phyloP scores from a whole-genome alignment of 2,329 filamentous ascomycete species.

The Xylariaceae sp. region DNA sequence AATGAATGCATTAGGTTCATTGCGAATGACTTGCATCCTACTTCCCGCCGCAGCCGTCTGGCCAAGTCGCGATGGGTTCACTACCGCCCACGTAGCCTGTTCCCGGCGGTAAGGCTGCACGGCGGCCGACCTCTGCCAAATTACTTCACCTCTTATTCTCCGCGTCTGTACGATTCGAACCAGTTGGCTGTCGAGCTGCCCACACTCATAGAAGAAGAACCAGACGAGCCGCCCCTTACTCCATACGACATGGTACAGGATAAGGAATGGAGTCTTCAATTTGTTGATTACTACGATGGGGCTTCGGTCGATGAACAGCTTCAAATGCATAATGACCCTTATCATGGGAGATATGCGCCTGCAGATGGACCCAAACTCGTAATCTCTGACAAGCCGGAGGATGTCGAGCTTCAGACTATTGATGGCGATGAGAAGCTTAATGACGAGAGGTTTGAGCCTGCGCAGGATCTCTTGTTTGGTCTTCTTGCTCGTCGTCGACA shows the following conservation, averaged over 20 bases:
- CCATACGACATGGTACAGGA: not conserved
- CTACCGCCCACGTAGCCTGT: not conserved
- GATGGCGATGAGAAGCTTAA: conserved; percentile 36
- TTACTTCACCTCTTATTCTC: conserved; percentile 23
- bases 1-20: conserved; percentile 12
- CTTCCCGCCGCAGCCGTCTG: conserved; percentile 4
- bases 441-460: conserved; percentile 32
- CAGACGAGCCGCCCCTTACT: not conserved
- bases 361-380: conserved; percentile 44
- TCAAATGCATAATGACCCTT: conserved; percentile 48
- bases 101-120: conserved; percentile 22
- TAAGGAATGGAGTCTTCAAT: conserved; percentile 45
- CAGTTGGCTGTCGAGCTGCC: conserved; percentile 11
- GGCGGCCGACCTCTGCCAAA: conserved; percentile 15
- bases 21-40: conserved; percentile 6
- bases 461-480: conserved; percentile 38
- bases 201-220: not conserved
- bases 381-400: conserved; percentile 47
- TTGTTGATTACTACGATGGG: conserved; percentile 47
- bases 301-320: conserved; percentile 50
- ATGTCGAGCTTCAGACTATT: conserved; percentile 42
- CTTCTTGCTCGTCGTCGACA: conserved; percentile 40
- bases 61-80: conserved; percentile 7
- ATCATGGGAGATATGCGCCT: conserved; percentile 48
- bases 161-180: conserved; percentile 22